Percentiles rank a stretch among this genome's conserved stretches.
These are phyloP conservation scores for Hirsutella minnesotensis DNA, from an alignment of 2,329 filamentous ascomycete species.

Conservation along the genomic window DNA sequence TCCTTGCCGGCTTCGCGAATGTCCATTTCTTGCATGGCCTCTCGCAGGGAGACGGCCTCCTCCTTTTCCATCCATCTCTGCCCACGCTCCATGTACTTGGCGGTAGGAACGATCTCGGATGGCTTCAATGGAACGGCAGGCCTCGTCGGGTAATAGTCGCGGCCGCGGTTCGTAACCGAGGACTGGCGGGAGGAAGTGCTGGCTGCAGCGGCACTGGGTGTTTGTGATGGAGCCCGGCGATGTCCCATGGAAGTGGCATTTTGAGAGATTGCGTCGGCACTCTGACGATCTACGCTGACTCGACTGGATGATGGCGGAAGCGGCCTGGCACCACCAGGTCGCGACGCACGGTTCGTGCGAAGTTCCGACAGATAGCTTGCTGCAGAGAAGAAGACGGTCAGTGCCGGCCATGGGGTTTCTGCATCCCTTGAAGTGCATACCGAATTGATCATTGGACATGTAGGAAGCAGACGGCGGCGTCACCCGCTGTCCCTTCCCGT, in stretches of 20 bases:
- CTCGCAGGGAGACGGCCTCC: conserved; percentile 56
- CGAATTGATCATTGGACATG: conserved; percentile 57
- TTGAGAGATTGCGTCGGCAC: conserved; percentile 18
- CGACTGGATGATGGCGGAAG: conserved; percentile 30
- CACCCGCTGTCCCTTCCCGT: conserved; percentile 36
- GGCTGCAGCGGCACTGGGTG: conserved; percentile 28
- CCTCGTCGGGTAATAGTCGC: conserved; percentile 39
- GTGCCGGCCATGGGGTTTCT: not conserved
- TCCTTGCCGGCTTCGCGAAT: conserved; percentile 27
- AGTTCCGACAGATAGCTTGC: conserved; percentile 61
- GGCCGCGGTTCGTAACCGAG: conserved; percentile 28
- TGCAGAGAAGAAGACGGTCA: conserved; percentile 20
- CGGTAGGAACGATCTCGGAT: conserved; percentile 50
- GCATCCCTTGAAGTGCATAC: conserved; percentile 23
- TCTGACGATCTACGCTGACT: conserved; percentile 17
- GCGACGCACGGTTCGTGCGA: conserved; percentile 52
- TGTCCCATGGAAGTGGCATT: conserved; percentile 12
- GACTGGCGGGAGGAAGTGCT: conserved; percentile 42
- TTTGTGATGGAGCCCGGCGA: conserved; percentile 16
- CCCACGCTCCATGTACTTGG: conserved; percentile 62
- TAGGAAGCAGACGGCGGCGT: conserved; percentile 50
- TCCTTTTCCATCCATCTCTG: conserved; percentile 73
- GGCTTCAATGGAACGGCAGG: conserved; percentile 36
- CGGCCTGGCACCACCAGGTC: conserved; percentile 62
- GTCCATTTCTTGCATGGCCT: conserved; percentile 65